Evolutionary conservation across 768 basidiomycete genomes (phyloP), one percentile per base, ranked within the genome.

Genomic region (Suillus plorans): DNA sequence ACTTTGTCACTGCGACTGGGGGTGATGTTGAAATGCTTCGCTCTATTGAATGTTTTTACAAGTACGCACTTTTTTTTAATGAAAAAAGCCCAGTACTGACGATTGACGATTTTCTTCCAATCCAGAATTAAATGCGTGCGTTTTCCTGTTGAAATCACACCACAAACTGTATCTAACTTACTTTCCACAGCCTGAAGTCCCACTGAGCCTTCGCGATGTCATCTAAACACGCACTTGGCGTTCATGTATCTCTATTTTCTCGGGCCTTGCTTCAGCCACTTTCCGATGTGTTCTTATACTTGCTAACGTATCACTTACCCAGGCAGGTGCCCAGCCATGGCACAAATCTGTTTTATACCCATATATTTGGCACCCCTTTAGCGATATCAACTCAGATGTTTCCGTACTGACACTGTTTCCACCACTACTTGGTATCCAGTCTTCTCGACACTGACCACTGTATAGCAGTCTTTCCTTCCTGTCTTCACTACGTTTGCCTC

Each of bases 21-120:
- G 96, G 95, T 49, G 97, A 99, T 76, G 96, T 98, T 63, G 97
- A 99, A 80, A 97, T 98, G 95, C 81, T 99, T 67, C 87, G 97
- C 73, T 93, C 92, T 70, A 98, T 98, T 83, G 97, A 99, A 82
- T 97, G 95, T 84, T 97, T 95, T 80, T 98, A 97, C 85, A 94
- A 94, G 93, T 94, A 69, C 69, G 86, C 76, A 61, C 65, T 77
- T 50, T 50, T 14, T 13, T 50, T 7, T 4, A 9, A 44, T n/a
- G 6, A 42, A 42, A n/a, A 42, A n/a, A n/a, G 14, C 49, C 47
- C 44, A 34, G 55, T 66, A 20, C 20, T 10, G 44, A 22, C 31
- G 37, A 47, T 25, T 61, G 20, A 41, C 71, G 22, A 5, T 75
- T 66, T 60, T 45, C 14, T 28, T 55, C 36, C 65, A 25, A 45